phyloP scores from a whole-genome alignment of 2,329 filamentous ascomycete genomes.

The Sclerotiophoma versabilis region DNA sequence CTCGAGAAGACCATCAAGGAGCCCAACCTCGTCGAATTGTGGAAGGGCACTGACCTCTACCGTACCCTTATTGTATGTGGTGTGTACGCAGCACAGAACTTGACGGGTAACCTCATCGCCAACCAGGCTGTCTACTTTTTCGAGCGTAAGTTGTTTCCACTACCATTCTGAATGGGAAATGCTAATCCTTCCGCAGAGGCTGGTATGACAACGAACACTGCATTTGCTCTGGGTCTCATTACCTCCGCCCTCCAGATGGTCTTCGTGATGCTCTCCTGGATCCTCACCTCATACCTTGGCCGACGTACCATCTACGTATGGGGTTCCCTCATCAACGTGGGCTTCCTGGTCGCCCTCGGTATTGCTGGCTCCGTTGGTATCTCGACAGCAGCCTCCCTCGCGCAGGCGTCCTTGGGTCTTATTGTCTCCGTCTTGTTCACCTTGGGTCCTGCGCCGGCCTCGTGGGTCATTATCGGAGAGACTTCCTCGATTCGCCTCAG shows the following conservation, averaged over 20 bases:
- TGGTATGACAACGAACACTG: slow-evolving; percentile 61
- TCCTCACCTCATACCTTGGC: slow-evolving; percentile 69
- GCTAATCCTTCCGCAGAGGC: slow-evolving; percentile 60
- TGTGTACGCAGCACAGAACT: slow-evolving; percentile 66
- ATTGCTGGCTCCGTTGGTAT: slow-evolving; percentile 62
- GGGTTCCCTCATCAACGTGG: slow-evolving; percentile 62
- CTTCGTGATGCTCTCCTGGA: slow-evolving; percentile 71
- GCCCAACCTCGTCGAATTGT: slow-evolving; percentile 60
- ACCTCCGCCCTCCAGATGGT: slow-evolving; percentile 68
- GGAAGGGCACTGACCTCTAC: slow-evolving; percentile 62
- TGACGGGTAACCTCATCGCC: slow-evolving; percentile 69
- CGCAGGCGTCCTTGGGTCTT: slow-evolving; percentile 68
- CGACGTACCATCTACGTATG: slow-evolving; percentile 70
- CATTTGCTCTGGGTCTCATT: slow-evolving; percentile 70
- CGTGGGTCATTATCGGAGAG: slow-evolving; percentile 72
- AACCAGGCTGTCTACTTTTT: slow-evolving; percentile 71
- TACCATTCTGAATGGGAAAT: slow-evolving; percentile 31
- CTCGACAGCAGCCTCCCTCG: slow-evolving; percentile 54
- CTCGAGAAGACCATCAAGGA: slow-evolving; percentile 59
- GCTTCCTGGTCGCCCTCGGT: slow-evolving; percentile 65
- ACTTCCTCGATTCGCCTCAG: slow-evolving; percentile 70
- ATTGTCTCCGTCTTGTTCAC: slow-evolving; percentile 72
- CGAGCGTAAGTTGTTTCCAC: slow-evolving; percentile 51
- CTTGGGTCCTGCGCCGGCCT: slow-evolving; percentile 67
- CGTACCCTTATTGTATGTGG: slow-evolving; percentile 63